Evolutionary conservation across 495 filamentous ascomycete genomes (phyloP).

Genomic region (Thermothielavioides terrestris): DNA sequence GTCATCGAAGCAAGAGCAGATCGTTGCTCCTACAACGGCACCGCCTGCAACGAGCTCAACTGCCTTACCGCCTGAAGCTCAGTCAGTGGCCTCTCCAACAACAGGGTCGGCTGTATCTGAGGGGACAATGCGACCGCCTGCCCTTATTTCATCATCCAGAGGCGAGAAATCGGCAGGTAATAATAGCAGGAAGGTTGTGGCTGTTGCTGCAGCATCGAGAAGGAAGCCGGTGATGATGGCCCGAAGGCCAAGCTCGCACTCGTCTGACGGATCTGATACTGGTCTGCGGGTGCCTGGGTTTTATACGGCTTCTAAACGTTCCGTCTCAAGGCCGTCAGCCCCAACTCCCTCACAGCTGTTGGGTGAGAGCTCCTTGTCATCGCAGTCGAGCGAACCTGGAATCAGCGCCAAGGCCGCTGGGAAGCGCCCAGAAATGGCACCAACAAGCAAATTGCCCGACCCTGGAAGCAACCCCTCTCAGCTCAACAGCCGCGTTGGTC

Average conservation of each 20-base stretch:
- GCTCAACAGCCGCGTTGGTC: slow-evolving; percentile 7
- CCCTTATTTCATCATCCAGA: slow-evolving; percentile 8
- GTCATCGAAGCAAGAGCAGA: background rate
- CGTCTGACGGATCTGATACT: slow-evolving; percentile 24
- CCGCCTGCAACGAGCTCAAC: background rate
- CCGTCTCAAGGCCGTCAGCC: background rate
- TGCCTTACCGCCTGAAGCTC: background rate
- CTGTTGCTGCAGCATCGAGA: slow-evolving; percentile 26
- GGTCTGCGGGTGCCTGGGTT: slow-evolving; percentile 15
- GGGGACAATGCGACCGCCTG: slow-evolving; percentile 13
- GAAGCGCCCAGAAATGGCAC: slow-evolving; percentile 23
- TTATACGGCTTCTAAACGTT: slow-evolving; percentile 4
- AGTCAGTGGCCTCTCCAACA: background rate
- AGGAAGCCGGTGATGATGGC: slow-evolving; percentile 30
- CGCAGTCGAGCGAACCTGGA: background rate
- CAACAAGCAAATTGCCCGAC: slow-evolving; percentile 5
- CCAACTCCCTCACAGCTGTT: background rate
- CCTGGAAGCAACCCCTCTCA: slow-evolving; percentile 8
- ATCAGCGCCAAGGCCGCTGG: slow-evolving; percentile 32
- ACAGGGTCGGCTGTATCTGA: slow-evolving; percentile 10
- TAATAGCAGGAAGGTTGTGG: slow-evolving; percentile 31
- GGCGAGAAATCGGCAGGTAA: slow-evolving; percentile 14
- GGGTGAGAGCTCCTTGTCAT: background rate
- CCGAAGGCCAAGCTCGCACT: slow-evolving; percentile 36
- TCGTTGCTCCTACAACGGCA: background rate